Base-by-base conservation (phyloP, 768 basidiomycete species). In the Lepiota subincarnata region DNA sequence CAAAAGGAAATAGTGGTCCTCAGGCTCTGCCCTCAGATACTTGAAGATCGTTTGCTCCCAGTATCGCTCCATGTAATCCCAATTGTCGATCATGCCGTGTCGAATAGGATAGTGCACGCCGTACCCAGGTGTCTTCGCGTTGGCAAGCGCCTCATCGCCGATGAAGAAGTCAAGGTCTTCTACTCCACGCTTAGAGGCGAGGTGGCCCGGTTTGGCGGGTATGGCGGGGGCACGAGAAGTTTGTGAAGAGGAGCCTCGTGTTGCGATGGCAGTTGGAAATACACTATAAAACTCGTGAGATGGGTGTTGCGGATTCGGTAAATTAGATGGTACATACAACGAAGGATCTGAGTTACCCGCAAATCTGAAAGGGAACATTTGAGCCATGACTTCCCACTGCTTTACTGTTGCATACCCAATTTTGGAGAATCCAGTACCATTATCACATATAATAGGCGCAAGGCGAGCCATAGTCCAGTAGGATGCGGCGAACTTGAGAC, bases 11-110 rank as follows among this genome's bases (percentile, higher is more conserved):
- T 98, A 90, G 70, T 98, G 97, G 72, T 98, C 96, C 72, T 98
- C 97, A 12, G 97, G 97, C 71, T 99, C 97, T 6, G 95, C 95
- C 53, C 96, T 81, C 56, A 99, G 79, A 74, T 98, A 98, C 73
- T 99, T 98, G 85, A 98, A 99, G 80, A 98, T 98, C 59, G 89
- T 92, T 77, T 99, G 96, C 69, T 97, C 94, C 97, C 97, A 99
- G 72, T 94, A 98, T 24, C 95, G 79, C 69, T 98, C 96, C 95
- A 98, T 98, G 60, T 97, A 85, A 68, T 95, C 92, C 92, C 92
- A 95, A 63, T 97, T 97, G 58, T 97, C 95, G 64, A 97, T 96
- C 87, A 91, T 87, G 20, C 96, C 96, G 65, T 98, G 97, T 50
- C 91, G 82, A 65, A 98, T 98, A 12, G 97, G 97, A 70, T 98